Base-by-base conservation (phyloP, 768 basidiomycete genomes). In the Boletellus sp. region DNA sequence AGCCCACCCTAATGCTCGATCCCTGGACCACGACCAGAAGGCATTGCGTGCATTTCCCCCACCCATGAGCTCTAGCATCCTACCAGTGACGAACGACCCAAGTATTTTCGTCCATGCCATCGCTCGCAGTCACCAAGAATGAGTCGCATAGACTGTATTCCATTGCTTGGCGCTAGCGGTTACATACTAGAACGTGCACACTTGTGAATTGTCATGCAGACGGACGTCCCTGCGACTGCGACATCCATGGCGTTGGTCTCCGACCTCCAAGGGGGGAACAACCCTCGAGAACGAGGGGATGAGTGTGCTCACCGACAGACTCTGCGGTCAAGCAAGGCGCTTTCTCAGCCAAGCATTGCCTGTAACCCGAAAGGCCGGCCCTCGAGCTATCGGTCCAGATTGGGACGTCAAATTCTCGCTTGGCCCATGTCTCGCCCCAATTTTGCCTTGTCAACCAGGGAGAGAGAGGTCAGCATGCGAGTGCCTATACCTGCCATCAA, bases 361-460 rank as follows among this genome's bases (percentile, higher is more conserved):
- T 36, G 37, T 19, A 45, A 42, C 46, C 51, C 37, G 36, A 35
- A 42, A 61, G 36, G 41, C 39, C 26, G 20, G 51, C 41, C 52
- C 55, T 54, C 54, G 48, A 59, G 22, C 54, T 35, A 39, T 42
- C 15, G 57, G 61, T 52, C 65, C 58, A 68, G 63, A 66, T 54
- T 56, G n/a, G 38, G 45, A 57, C 28, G 54, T 59, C 62, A 65
- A 55, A 60, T 56, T 55, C 47, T 57, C 56, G 61, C 61, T 68
- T 59, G 55, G 47, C 22, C 16, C n/a, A 50, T 43, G 53, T 45
- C 45, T 54, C 62, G 52, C 61, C 68, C 68, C 51, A 58, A 55
- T 59, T 61, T 50, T 54, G 54, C 49, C 42, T 39, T 38, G 38
- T 57, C 44, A 26, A 43, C 50, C 52, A 58, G 51, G 45, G 52